Conservation (phyloP, 306 rosid genomes). For the Amphicarpaea edgeworthii region DNA sequence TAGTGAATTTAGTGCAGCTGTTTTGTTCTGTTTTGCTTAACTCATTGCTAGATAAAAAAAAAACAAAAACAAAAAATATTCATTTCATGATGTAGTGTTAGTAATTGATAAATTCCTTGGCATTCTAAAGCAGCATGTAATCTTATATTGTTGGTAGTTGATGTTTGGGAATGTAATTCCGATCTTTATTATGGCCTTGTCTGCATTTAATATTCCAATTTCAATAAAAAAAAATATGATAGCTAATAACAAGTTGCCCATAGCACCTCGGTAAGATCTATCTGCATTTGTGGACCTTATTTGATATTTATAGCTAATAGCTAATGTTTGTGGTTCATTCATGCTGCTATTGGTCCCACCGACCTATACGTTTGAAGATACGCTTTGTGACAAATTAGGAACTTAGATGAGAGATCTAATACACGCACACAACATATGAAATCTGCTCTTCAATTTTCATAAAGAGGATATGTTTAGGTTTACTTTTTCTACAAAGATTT, state of each 20-base stretch:
- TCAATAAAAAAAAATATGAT: slow-evolving; percentile 1
- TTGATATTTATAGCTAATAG: no score
- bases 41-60: slow-evolving; percentile 49
- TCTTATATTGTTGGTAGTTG: background rate
- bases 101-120: background rate
- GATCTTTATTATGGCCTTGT: background rate
- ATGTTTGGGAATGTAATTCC: slow-evolving; percentile 10
- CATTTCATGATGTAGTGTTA: slow-evolving; percentile 28
- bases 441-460: no score
- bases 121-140: slow-evolving; percentile 18
- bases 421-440: no score
- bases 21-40: slow-evolving; percentile 44
- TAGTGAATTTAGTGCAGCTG: slow-evolving; percentile 45
- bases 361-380: no score
- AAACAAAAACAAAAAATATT: background rate
- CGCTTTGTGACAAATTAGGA: no score
- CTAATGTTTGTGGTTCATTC: background rate
- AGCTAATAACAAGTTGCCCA: background rate
- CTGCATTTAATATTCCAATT: background rate
- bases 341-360: no score
- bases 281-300: background rate
- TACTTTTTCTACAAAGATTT: no score
- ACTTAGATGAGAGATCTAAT: no score
- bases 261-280: background rate
- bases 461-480: no score